Base-by-base conservation (phyloP, 2,329 filamentous ascomycete species). In the Nakataea oryzae region DNA sequence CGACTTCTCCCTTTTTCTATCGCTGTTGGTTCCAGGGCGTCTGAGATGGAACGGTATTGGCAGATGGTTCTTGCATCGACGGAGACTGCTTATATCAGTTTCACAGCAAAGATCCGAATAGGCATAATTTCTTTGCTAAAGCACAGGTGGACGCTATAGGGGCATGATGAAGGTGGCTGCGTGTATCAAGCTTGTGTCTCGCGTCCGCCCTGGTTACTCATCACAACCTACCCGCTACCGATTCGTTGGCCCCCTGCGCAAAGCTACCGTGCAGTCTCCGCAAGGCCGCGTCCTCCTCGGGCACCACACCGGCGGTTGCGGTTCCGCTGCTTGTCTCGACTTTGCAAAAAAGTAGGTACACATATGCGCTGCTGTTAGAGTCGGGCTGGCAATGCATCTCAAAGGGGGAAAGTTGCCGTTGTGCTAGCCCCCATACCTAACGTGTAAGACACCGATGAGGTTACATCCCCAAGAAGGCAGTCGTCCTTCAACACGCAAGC, bases 401-500 rank as follows among this genome's bases (percentile, higher is more conserved):
- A 3, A 47, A 47, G n/a, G 17, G 17, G 17, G n/a, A 47, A 47
- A 47, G 41, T 47, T 50, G 21, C 8, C 21, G 17, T 9, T n/a
- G 17, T n/a, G 17, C 41, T n/a, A 21, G n/a, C 41, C 50, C 58
- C 69, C 75, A 67, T 71, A 84, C 83, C 77, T 30, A 78, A 64
- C 2, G 81, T 85, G 63, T 76, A 80, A 3, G 77, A 76, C 7
- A 77, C 64, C 11, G 71, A 74, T 0, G 77, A 67, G 14, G 68
- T 66, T 9, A 79, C 65, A 8, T 69, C 61, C 2, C 69, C 67
- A 50, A 85, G 17, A 74, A 9, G 64, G 12, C 26, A 41, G 4
- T 70, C 61, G 21, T 72, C 74, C 17, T 65, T 64, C 4, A 83
- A 67, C 7, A 82, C 67, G 59, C 73, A 73, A 56, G 71, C 71